Evolutionary conservation across 1,284 basidiomycete genomes (phyloP).

Genomic region (Xerocomus nothofagi): DNA sequence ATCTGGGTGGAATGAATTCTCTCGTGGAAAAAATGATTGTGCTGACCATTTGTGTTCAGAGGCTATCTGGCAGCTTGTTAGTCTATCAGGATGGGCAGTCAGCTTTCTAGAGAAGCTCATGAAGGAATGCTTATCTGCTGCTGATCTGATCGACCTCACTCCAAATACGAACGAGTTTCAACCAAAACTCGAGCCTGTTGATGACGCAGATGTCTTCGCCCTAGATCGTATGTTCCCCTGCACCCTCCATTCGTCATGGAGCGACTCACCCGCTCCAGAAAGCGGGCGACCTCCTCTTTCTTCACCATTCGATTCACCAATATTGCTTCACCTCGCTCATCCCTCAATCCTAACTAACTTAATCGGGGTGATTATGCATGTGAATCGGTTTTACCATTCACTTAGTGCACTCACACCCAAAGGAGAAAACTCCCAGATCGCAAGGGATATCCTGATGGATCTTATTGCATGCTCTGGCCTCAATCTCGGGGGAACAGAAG

Average conservation of each 20-base stretch:
- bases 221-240: slow-evolving; percentile 21
- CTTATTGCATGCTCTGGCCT: slow-evolving; percentile 62
- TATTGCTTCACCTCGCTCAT: slow-evolving; percentile 59
- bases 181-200: slow-evolving; percentile 30
- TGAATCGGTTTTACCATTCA: slow-evolving; percentile 56
- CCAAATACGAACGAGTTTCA: slow-evolving; percentile 14
- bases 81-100: slow-evolving; percentile 58
- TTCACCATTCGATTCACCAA: slow-evolving; percentile 36
- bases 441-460: slow-evolving; percentile 61
- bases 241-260: not conserved
- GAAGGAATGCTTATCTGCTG: slow-evolving; percentile 58
- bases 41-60: slow-evolving; percentile 40
- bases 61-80: slow-evolving; percentile 67
- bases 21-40: not conserved
- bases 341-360: slow-evolving; percentile 58
- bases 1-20: slow-evolving; percentile 47
- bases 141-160: slow-evolving; percentile 27
- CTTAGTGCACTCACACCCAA: slow-evolving; percentile 51
- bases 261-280: slow-evolving; percentile 17
- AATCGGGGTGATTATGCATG: slow-evolving; percentile 47
- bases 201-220: slow-evolving; percentile 22
- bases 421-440: slow-evolving; percentile 60
- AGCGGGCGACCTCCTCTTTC: slow-evolving; percentile 11
- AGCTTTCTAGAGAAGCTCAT: slow-evolving; percentile 60
- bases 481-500: slow-evolving; percentile 51